phyloP scores from a whole-genome alignment of 1,284 basidiomycete genomes.

The Sporisorium scitamineum region DNA sequence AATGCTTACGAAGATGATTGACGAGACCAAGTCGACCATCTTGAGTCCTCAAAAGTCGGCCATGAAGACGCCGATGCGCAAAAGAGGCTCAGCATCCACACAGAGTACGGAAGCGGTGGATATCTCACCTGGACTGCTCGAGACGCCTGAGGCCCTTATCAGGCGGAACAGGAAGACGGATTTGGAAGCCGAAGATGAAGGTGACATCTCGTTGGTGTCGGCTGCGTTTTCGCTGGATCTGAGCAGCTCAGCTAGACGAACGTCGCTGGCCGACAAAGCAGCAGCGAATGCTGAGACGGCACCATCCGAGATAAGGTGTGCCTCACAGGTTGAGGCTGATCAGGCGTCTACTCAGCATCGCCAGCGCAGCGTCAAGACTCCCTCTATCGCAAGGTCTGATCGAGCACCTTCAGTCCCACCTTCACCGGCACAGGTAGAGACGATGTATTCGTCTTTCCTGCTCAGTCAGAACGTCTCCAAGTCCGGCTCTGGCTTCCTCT shows the following conservation, averaged over 20 bases:
- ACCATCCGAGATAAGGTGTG: not conserved
- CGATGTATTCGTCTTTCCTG: conserved; percentile 41
- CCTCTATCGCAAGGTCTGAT: not conserved
- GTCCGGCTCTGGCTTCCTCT: conserved; percentile 30
- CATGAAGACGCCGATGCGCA: conserved; percentile 21
- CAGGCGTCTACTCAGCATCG: not conserved
- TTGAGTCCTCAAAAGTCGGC: conserved; percentile 5
- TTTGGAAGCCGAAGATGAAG: not conserved
- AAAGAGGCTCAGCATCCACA: not conserved
- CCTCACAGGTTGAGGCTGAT: not conserved
- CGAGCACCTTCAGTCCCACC: conserved; percentile 10
- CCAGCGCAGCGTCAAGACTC: not conserved
- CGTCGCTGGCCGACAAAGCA: not conserved
- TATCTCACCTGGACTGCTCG: conserved; percentile 30
- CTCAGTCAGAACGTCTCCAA: conserved; percentile 30
- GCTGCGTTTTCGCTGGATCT: conserved; percentile 37
- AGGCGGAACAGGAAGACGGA: not conserved
- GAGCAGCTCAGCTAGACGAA: conserved; percentile 7
- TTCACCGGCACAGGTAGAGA: conserved; percentile 27
- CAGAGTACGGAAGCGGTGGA: conserved; percentile 12
- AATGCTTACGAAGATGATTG: conserved; percentile 45
- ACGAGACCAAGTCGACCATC: conserved; percentile 40
- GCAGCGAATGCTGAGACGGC: not conserved
- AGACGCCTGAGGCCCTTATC: conserved; percentile 11
- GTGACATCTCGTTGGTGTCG: conserved; percentile 31